Percentiles rank a stretch among this genome's conserved stretches.
Conservation (phyloP, 2,329 filamentous ascomycete species). For the Lasiodiplodia gonubiensis region DNA sequence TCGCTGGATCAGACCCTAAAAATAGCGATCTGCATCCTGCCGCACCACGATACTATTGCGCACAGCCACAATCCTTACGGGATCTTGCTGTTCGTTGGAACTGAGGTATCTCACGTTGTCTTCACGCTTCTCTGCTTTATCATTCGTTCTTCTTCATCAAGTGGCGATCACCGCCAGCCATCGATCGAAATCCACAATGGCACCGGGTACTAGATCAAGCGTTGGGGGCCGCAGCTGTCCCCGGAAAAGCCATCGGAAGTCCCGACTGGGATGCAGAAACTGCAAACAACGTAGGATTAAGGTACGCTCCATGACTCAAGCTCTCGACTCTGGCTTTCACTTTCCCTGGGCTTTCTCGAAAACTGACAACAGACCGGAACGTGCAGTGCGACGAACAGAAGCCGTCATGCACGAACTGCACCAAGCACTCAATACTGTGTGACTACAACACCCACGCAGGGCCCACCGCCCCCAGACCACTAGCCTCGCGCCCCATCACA, state of each 20-base stretch:
- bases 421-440: conserved; percentile 38
- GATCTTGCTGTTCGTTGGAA: background rate
- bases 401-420: conserved; percentile 40
- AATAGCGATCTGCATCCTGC: background rate
- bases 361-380: no score
- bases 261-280: conserved; percentile 14
- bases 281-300: conserved; percentile 23
- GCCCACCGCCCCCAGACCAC: background rate
- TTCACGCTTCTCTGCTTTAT: background rate
- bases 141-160: no score
- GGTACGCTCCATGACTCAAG: background rate
- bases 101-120: background rate
- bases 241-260: conserved; percentile 18
- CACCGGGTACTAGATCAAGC: background rate
- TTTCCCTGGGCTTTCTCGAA: background rate
- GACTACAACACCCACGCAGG: conserved; percentile 25
- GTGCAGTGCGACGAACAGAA: conserved; percentile 39
- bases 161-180: background rate
- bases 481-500: background rate
- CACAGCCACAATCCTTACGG: background rate
- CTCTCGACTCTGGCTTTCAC: background rate
- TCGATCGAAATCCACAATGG: background rate
- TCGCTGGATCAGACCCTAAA: background rate
- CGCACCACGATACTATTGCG: background rate
- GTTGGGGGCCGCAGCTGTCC: background rate